Evolutionary conservation across 106 monocot genomes (phyloP).

Genomic region (Phalaenopsis aphrodite): DNA sequence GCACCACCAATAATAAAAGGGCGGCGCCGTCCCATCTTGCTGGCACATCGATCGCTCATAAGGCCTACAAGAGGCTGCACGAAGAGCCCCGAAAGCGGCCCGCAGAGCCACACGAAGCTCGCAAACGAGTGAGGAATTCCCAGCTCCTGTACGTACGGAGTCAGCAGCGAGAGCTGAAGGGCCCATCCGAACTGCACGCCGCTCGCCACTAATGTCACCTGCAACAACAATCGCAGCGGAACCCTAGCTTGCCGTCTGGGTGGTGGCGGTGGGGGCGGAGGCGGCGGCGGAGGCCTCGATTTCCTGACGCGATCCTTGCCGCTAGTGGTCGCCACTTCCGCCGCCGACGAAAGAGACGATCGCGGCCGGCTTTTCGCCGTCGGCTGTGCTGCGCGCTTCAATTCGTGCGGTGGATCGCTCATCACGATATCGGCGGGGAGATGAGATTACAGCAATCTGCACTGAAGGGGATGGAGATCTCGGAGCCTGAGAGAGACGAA

Average conservation of each 20-base stretch:
- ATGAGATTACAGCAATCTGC: neutral
- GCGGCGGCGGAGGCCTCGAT: conserved; percentile 4
- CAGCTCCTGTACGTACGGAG: conserved; percentile 71
- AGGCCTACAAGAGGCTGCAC: conserved; percentile 67
- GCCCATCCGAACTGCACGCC: conserved; percentile 81
- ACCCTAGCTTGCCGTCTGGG: conserved; percentile 3
- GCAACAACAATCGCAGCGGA: conserved; percentile 28
- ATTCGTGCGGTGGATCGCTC: neutral
- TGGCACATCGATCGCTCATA: conserved; percentile 42
- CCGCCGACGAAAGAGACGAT: conserved; percentile 7
- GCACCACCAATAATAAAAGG: conserved; percentile 51
- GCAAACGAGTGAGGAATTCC: conserved; percentile 61
- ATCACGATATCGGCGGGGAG: neutral
- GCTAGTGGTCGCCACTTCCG: neutral
- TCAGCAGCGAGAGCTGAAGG: conserved; percentile 65
- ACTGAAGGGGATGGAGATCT: neutral
- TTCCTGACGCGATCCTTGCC: neutral
- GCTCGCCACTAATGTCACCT: conserved; percentile 35
- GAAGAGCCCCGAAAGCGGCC: conserved; percentile 59
- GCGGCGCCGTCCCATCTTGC: conserved; percentile 36
- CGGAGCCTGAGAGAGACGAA: neutral
- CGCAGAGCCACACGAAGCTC: conserved; percentile 71
- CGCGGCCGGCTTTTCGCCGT: neutral
- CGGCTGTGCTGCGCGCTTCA: neutral
- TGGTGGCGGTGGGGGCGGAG: conserved; percentile 10